Evolutionary conservation across 192 early-diverging fungal species (phyloP), one percentile per base, ranked within the genome.

Genomic region (Paraglomus brasilianum): DNA sequence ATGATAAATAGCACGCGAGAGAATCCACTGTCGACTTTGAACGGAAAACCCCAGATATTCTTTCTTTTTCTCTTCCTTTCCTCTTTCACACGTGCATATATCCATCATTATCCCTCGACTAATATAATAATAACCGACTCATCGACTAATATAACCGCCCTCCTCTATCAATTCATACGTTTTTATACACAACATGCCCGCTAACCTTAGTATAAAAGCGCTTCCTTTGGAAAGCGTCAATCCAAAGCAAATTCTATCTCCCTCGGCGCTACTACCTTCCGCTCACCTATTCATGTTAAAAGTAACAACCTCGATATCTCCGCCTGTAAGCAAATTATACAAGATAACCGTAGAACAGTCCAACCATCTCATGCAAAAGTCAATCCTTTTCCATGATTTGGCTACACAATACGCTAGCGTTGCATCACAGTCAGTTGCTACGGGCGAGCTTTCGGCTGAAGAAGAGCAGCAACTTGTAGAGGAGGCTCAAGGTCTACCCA

Each of bases 361-460:
- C 11, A 66, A 66, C 15, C 21, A 52, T 52, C 49, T 66, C 22
- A 66, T 66, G 64, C 64, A 66, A 40, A 66, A 51, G 49, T 66
- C 64, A 1, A 39, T 17, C 2, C 19, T 66, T 14, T 66, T 66
- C 44, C 21, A 66, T 66, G 42, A 51, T 39, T 51, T 66, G 17
- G 40, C 64, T 13, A 66, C 64, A 6, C 64, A 51, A 10, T 66
- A 51, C 52, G 17, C 30, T 40, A 5, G 41, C 36, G 7, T 51
- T 3, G 47, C 64, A 11, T 66, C 48, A 14, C 22, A 24, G 39
- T 56, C 5, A 38, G 14, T 36, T 24, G n/a, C 4, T 30, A 22
- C 21, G 1, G 38, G 15, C 8, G 21, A 22, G 22, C n/a, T 36
- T 56, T 56, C 53, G 14, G 13, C 38, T 41, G 14, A 42, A 39